These are phyloP conservation scores for Phytopythium boreale DNA, from an alignment of 352 stramenopile genomes.

Conservation along the genomic window DNA sequence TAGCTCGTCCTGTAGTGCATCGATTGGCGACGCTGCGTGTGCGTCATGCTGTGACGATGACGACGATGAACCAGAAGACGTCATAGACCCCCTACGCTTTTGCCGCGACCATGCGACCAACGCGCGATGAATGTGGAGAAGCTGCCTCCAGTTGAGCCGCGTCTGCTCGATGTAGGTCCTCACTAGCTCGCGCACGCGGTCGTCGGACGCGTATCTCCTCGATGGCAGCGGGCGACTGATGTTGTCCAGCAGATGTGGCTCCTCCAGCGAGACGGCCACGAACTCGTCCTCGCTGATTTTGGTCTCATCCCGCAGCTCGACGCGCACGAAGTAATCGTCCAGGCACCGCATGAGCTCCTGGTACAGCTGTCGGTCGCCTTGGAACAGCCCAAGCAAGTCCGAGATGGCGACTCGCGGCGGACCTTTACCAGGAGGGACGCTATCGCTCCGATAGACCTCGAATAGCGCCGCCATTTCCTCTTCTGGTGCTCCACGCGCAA, in stretches of 20 bases:
- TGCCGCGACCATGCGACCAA: constrained; percentile 11
- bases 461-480: constrained; percentile 45
- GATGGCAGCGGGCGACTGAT: constrained; percentile 32
- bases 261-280: constrained; percentile 26
- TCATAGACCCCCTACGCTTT: background rate
- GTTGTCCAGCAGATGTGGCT: constrained; percentile 36
- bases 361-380: constrained; percentile 40
- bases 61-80: background rate
- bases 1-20: background rate
- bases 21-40: background rate
- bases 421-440: background rate
- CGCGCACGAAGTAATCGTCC: constrained; percentile 44
- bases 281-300: constrained; percentile 44
- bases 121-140: constrained; percentile 21
- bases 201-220: constrained; percentile 21
- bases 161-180: constrained; percentile 20
- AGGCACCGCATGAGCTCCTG: constrained; percentile 44
- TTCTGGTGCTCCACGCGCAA: constrained; percentile 34
- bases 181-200: constrained; percentile 33
- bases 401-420: constrained; percentile 32
- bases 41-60: background rate
- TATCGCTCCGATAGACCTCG: constrained; percentile 28
- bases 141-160: constrained; percentile 21
- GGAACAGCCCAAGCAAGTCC: constrained; percentile 40
- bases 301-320: constrained; percentile 30